A percentile compares a stretch with the other conserved stretches of the same genome.
These are phyloP conservation scores for Periconia digitata DNA, from an alignment of 2,329 filamentous ascomycete genomes.

Conservation along the genomic window DNA sequence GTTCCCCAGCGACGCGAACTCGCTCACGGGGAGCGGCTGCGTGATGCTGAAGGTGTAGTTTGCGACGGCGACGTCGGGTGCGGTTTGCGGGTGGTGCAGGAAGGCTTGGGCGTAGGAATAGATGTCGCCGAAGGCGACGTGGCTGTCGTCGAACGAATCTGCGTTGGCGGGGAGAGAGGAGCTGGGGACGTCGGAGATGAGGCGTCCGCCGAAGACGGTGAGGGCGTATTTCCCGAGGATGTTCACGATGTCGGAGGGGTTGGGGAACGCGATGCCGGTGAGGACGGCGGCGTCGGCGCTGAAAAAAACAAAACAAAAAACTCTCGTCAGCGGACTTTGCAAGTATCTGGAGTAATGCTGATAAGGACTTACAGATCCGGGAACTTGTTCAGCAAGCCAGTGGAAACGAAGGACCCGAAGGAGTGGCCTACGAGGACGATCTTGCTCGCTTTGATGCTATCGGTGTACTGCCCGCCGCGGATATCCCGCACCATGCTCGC, in stretches of 20 bases:
- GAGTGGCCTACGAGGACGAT: conserved; percentile 27
- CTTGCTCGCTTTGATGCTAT: conserved; percentile 17
- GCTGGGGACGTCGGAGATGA: background rate
- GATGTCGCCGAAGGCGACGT: conserved; percentile 1
- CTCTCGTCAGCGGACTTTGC: background rate
- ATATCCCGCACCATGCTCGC: conserved; percentile 15
- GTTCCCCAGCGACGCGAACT: background rate
- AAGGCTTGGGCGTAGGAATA: conserved; percentile 1
- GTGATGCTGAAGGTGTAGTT: conserved; percentile 3
- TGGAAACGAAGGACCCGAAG: conserved; percentile 27
- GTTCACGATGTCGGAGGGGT: background rate
- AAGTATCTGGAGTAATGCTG: background rate
- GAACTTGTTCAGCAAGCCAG: conserved; percentile 15
- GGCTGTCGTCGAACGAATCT: background rate
- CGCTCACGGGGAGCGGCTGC: background rate
- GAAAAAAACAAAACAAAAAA: too few species aligned
- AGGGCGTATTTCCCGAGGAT: background rate
- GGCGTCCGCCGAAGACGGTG: background rate
- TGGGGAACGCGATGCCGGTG: conserved; percentile 2
- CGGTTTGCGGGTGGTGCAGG: background rate
- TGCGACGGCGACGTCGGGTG: background rate
- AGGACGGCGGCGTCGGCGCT: background rate
- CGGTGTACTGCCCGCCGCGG: conserved; percentile 21
- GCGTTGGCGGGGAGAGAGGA: background rate
- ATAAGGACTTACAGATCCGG: conserved; percentile 8